A percentile compares a stretch with the other conserved stretches of the same genome.
Conservation (phyloP, 495 filamentous ascomycete species). For the Lasiosphaeriaceae sp. region DNA sequence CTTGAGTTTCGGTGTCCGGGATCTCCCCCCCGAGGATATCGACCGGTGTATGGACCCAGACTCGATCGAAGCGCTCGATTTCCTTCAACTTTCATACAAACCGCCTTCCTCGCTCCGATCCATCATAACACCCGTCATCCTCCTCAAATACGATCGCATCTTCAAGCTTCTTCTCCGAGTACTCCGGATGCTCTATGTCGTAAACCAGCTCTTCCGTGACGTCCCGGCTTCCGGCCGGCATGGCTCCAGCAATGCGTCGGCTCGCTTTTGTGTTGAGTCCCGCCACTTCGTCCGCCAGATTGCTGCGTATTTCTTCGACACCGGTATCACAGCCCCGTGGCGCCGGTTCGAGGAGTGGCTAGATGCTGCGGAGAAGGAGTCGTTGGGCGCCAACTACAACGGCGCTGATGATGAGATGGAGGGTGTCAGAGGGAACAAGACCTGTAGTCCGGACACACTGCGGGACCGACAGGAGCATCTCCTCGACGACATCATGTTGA, state of each 20-base stretch:
- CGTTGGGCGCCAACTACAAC: conserved; percentile 28
- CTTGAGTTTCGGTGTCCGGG: conserved; percentile 82
- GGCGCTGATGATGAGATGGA: neutral
- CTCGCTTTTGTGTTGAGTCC: conserved; percentile 68
- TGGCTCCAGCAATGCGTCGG: conserved; percentile 37
- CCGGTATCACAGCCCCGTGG: conserved; percentile 71
- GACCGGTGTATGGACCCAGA: conserved; percentile 73
- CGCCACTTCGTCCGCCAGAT: conserved; percentile 71
- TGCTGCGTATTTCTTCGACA: conserved; percentile 70
- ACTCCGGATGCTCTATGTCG: conserved; percentile 74
- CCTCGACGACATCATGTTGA: conserved; percentile 76
- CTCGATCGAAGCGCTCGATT: conserved; percentile 82
- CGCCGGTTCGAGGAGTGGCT: conserved; percentile 61
- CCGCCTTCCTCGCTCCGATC: conserved; percentile 68
- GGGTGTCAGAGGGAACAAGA: conserved; percentile 10
- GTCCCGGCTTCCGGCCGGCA: conserved; percentile 11
- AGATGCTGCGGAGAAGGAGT: conserved; percentile 54
- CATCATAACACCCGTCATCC: conserved; percentile 61
- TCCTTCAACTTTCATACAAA: conserved; percentile 80
- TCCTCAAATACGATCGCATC: conserved; percentile 77
- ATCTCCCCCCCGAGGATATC: conserved; percentile 70
- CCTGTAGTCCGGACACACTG: conserved; percentile 58
- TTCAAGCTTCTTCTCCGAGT: conserved; percentile 77
- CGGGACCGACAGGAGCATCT: conserved; percentile 68
- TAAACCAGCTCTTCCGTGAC: conserved; percentile 62